These are phyloP conservation scores for Carex scoparia DNA, from an alignment of 176 grass and related monocot genomes.

Conservation along the genomic window DNA sequence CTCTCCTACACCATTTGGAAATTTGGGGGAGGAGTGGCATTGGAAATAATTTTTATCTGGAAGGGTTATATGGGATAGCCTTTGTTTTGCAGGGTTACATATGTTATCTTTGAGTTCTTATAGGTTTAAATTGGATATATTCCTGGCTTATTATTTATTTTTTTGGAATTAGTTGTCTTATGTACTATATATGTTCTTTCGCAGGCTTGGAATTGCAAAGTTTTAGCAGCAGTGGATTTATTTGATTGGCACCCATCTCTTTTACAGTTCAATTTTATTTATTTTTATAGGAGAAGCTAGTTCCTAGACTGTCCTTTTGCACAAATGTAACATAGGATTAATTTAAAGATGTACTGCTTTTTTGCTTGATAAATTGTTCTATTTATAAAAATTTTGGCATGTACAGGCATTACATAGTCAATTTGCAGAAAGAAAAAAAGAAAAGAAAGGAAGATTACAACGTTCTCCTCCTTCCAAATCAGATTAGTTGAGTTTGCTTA, in stretches of 20 bases:
- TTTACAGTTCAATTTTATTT: constrained; percentile 23
- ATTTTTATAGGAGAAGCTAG: constrained; percentile 29
- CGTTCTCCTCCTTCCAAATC: background rate
- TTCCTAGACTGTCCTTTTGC: constrained; percentile 2
- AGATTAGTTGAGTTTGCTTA: background rate
- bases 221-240: constrained; percentile 5
- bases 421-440: background rate
- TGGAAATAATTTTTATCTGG: background rate
- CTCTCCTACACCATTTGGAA: background rate
- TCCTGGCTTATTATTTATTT: background rate
- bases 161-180: background rate
- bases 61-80: background rate
- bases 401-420: background rate
- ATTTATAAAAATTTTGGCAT: constrained; percentile 3
- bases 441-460: no score
- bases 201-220: constrained; percentile 6
- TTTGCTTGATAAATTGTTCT: constrained; percentile 24
- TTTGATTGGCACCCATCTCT: background rate
- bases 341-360: constrained; percentile 3
- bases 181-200: background rate
- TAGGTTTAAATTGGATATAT: background rate
- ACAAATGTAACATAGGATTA: constrained; percentile 26
- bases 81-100: background rate
- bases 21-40: background rate
- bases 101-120: background rate